A percentile compares a stretch with the other conserved stretches of the same genome.
phyloP scores from a whole-genome alignment of 2,329 filamentous ascomycete genomes.

The Trichoderma lentiforme region DNA sequence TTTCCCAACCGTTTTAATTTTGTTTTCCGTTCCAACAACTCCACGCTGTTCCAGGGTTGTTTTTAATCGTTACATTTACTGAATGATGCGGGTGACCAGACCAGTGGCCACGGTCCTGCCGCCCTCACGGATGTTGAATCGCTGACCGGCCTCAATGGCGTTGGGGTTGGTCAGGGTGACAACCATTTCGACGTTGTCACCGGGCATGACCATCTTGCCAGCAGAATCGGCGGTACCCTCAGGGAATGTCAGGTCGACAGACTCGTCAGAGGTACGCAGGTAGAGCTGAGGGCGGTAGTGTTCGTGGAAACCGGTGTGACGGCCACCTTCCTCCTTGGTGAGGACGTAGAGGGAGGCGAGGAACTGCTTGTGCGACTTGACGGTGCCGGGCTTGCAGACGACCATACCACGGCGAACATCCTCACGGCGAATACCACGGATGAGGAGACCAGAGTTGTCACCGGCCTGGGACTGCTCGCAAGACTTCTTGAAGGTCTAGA shows the following conservation, averaged over 20 bases:
- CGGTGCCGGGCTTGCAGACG: constrained; percentile 74
- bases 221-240: constrained; percentile 71
- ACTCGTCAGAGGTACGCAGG: constrained; percentile 85
- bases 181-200: constrained; percentile 98
- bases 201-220: constrained; percentile 89
- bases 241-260: constrained; percentile 77
- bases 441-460: constrained; percentile 95
- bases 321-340: constrained; percentile 95
- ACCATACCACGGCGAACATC: constrained; percentile 96
- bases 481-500: constrained; percentile 99
- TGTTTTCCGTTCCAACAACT: constrained; percentile 4
- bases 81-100: constrained; percentile 70
- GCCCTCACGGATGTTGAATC: constrained; percentile 98
- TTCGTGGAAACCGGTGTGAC: constrained; percentile 90
- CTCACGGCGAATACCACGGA: constrained; percentile 94
- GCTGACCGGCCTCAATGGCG: constrained; percentile 85
- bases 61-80: constrained; percentile 38
- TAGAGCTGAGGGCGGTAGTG: constrained; percentile 98
- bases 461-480: constrained; percentile 94
- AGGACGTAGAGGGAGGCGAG: constrained; percentile 94
- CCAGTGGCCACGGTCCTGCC: constrained; percentile 84
- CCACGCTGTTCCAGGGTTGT: constrained; percentile 16
- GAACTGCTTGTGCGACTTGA: constrained; percentile 89
- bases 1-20: constrained; percentile 15
- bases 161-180: constrained; percentile 80